Evolutionary conservation across 768 basidiomycete species (phyloP), one percentile per base, ranked within the genome.

Genomic region (Lactifluus rugatus): DNA sequence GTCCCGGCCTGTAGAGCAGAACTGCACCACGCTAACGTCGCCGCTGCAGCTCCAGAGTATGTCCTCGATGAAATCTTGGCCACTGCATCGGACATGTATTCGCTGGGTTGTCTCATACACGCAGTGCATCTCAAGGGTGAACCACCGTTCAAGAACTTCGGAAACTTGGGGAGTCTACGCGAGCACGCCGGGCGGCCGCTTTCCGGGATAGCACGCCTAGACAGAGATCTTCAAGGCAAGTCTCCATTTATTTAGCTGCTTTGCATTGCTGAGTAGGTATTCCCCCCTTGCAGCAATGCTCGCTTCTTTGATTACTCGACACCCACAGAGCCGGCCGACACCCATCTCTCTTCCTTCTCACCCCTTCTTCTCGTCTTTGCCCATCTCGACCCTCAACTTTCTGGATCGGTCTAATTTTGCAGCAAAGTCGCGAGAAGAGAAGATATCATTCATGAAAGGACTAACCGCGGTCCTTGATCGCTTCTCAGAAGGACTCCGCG

Each of bases 321-420:
- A 87, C 62, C 79, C 87, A 28, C 77, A 78, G 41, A 77, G 75
- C 47, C 76, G 96, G 37, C 86, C 93, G 23, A 83, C 85, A 0
- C 89, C 95, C 6, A 75, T 81, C 3, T 82, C 87, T 3, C 79
- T 98, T 25, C 87, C 93, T 3, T 80, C 86, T 0, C 85, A 93
- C 66, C 69, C 93, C 0, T 97, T 94, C 76, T 98, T 99, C 74
- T 94, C 91, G 1, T 95, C 93, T 4, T 76, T 98, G 11, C 91
- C 95, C 7, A 93, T 98, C 23, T 94, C 91, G 2, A 98, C 95
- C 0, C 79, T 99, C 32, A 93, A 93, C 67, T 99, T 98, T 73
- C 75, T 99, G 54, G 95, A 98, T 66, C 84, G 95, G 14, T 90
- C 94, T 4, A 95, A 87, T 57, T 99, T 98, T 69, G 90, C 93